Percentiles rank a stretch among this genome's conserved stretches.
phyloP scores from a whole-genome alignment of 148 eudicot genomes.

The Fagopyrum tataricum region DNA sequence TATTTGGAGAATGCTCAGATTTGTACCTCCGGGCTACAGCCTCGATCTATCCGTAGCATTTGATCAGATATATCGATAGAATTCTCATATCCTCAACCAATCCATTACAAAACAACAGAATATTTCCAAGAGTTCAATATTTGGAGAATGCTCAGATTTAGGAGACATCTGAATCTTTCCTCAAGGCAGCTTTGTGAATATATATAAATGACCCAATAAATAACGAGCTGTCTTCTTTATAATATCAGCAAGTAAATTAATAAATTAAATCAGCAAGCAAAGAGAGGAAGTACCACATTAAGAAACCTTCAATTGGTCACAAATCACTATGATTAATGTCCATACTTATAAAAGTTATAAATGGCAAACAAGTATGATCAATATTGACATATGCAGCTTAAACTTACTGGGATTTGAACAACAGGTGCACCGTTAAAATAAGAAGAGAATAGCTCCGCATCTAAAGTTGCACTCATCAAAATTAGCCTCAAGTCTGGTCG shows the following conservation, averaged over 20 bases:
- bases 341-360: neutral
- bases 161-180: neutral
- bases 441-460: conserved; percentile 87
- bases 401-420: conserved; percentile 72
- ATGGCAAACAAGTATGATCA: neutral
- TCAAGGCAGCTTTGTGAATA: conserved; percentile 3
- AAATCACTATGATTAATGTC: neutral
- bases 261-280: neutral
- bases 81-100: neutral
- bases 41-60: neutral
- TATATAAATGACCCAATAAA: neutral
- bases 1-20: neutral
- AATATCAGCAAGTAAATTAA: neutral
- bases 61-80: neutral
- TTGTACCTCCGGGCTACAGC: no score
- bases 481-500: conserved; percentile 84
- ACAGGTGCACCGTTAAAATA: conserved; percentile 79
- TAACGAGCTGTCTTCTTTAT: neutral
- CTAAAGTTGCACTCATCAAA: conserved; percentile 98
- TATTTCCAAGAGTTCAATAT: no score
- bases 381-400: neutral
- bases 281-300: neutral
- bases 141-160: neutral
- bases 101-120: neutral
- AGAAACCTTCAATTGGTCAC: neutral